Conservation (phyloP, 768 basidiomycete genomes). For the Mycena latifolia region DNA sequence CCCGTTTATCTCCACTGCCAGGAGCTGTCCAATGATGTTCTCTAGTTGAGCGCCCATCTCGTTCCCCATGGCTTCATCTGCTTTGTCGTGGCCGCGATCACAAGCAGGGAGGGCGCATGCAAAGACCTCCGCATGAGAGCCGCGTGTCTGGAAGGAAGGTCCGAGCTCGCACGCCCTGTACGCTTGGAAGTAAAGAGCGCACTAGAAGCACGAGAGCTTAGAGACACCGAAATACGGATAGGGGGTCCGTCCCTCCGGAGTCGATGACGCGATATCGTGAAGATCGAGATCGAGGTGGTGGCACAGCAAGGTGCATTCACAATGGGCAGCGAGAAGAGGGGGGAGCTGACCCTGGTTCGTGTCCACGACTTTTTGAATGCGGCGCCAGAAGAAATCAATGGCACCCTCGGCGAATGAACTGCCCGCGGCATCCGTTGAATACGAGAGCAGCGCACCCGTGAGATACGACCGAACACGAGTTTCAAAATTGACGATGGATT, state of each 20-base stretch:
- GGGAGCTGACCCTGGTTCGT: conserved; percentile 8
- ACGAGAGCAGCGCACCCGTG: conserved; percentile 3
- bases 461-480: conserved; percentile 22
- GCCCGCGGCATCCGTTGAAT: not conserved
- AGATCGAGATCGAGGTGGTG: conserved; percentile 20
- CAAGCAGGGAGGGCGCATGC: conserved; percentile 16
- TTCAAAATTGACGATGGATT: conserved; percentile 16
- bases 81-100: conserved; percentile 5
- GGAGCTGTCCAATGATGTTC: conserved; percentile 17
- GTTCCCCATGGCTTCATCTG: conserved; percentile 12
- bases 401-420: not conserved
- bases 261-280: conserved; percentile 8
- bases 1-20: conserved; percentile 8
- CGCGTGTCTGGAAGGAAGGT: conserved; percentile 20
- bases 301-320: conserved; percentile 18
- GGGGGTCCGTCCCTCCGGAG: conserved; percentile 10
- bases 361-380: conserved; percentile 12
- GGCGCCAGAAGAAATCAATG: conserved; percentile 17
- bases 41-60: conserved; percentile 23
- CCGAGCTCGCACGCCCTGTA: conserved; percentile 21
- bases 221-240: conserved; percentile 28
- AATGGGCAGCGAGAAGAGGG: conserved; percentile 21
- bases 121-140: conserved; percentile 18
- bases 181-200: conserved; percentile 26
- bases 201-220: conserved; percentile 26